Base-by-base conservation (phyloP, 2,329 filamentous ascomycete genomes). In the Claviceps citrina region DNA sequence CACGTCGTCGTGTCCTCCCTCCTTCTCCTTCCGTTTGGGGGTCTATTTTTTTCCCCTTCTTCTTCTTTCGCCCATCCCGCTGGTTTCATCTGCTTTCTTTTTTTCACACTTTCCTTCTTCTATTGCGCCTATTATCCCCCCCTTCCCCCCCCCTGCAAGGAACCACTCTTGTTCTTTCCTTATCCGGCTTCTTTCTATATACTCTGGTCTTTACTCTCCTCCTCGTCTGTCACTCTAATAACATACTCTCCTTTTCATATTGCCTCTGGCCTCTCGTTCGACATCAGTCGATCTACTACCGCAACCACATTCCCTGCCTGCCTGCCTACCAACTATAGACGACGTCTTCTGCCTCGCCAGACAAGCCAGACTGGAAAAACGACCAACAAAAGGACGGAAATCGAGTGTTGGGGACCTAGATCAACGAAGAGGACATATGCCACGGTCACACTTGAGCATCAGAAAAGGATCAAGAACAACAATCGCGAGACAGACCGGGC, bases 1-100 rank as follows among this genome's bases (percentile, higher is more conserved):
- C 40, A 38, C 33, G 30, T 32, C 33, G 30, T 32, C 18, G 22
- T 32, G 26, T 35, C 40, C 35, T 35, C 31, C 40, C 40, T 39
- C 20, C 30, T 34, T 32, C 43, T 38, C 38, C 36, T 44, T 44
- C 43, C 41, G 36, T 46, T 35, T 39, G 18, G 31, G 32, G 24
- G 36, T 42, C 28, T 35, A 31, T 40, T 42, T 43, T 36, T 39
- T 37, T 44, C 31, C n/a, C n/a, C n/a, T n/a, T n/a, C n/a, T n/a
- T n/a, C 19, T 43, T 42, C 38, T 39, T 38, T 30, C 31, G 26
- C 38, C 42, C 39, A 34, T 46, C 41, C 41, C n/a, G 30, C 31
- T 39, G 31, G 24, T 39, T 33, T 39, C 31, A 35, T 38, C 27
- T 41, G 38, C 15, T 13, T 39, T 35, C n/a, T 36, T 40, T 26